Conservation (phyloP, 352 stramenopile species). For the Pythium scleroteichum region DNA sequence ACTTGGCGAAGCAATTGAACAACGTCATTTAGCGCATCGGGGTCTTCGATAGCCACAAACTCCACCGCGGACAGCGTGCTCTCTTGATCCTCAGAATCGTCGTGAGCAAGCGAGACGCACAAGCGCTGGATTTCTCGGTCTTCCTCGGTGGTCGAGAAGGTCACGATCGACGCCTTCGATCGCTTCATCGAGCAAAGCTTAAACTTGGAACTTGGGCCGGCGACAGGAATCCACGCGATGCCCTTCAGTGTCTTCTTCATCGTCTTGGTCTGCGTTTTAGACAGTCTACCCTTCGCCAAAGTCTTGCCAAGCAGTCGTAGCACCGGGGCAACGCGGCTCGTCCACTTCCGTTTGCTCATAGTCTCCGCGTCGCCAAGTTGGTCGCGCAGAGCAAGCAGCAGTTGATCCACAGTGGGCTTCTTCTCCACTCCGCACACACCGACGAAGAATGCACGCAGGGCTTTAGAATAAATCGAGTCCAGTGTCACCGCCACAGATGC, state of each 20-base stretch:
- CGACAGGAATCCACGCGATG: constrained; percentile 21
- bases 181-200: constrained; percentile 17
- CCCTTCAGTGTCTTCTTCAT: constrained; percentile 37
- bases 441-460: constrained; percentile 60
- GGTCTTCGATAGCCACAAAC: constrained; percentile 15
- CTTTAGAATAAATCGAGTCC: constrained; percentile 53
- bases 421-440: constrained; percentile 59
- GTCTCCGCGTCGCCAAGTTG: background rate
- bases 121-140: constrained; percentile 24
- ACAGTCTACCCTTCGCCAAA: constrained; percentile 42
- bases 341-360: constrained; percentile 25
- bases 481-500: constrained; percentile 35
- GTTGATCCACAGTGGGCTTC: constrained; percentile 53
- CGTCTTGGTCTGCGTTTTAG: constrained; percentile 38
- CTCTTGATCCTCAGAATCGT: constrained; percentile 17
- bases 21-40: constrained; percentile 1
- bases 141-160: constrained; percentile 8
- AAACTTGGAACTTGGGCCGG: background rate
- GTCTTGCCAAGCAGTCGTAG: constrained; percentile 43
- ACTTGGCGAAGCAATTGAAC: constrained; percentile 11
- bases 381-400: constrained; percentile 27
- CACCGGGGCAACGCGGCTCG: constrained; percentile 40
- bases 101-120: constrained; percentile 30
- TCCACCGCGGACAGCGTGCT: background rate
- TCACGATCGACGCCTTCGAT: constrained; percentile 30